These are phyloP conservation scores for Penicillium sp. DNA, from an alignment of 2,329 filamentous ascomycete genomes.

Conservation along the genomic window DNA sequence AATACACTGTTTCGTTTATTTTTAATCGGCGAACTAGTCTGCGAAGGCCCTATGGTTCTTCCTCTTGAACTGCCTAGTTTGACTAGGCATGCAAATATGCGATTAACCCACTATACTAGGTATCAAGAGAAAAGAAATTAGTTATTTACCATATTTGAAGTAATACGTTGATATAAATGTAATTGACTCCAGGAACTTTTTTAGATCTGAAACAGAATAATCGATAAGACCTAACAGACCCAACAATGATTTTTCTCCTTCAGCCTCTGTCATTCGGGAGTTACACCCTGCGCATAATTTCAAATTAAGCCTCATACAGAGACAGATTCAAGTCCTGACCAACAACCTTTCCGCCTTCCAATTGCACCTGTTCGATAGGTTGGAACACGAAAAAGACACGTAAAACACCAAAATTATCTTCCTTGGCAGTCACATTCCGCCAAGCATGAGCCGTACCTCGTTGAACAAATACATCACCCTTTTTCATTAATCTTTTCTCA, in stretches of 20 bases:
- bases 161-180: neutral
- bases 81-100: no score
- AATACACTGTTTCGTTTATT: no score
- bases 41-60: no score
- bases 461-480: conserved; percentile 59
- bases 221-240: neutral
- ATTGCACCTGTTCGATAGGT: conserved; percentile 12
- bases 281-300: neutral
- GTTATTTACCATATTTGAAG: neutral
- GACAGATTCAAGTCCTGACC: conserved; percentile 15
- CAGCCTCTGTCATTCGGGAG: neutral
- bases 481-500: conserved; percentile 46
- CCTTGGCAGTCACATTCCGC: conserved; percentile 30
- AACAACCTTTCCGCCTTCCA: conserved; percentile 10
- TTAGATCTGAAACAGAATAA: neutral
- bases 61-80: no score
- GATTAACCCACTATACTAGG: no score
- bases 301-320: conserved; percentile 7
- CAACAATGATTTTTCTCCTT: neutral
- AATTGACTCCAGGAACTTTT: conserved; percentile 1
- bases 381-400: conserved; percentile 19
- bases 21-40: no score
- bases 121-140: neutral
- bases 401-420: conserved; percentile 13
- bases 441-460: conserved; percentile 45